Conservation (phyloP, 768 basidiomycete genomes). For the Crucibulum laeve region DNA sequence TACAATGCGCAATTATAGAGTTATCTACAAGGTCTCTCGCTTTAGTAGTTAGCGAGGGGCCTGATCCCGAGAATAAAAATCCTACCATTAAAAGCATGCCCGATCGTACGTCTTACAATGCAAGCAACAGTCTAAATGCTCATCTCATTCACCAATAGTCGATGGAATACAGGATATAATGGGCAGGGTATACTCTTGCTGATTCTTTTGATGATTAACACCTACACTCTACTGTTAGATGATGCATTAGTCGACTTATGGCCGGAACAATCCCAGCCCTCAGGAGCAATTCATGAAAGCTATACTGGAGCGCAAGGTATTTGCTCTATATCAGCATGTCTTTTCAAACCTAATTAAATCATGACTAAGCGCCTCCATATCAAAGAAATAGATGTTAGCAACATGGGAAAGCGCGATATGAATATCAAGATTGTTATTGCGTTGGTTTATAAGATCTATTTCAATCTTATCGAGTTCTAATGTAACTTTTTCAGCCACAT, state of each 20-base stretch:
- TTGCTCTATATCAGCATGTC: background rate
- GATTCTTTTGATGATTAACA: background rate
- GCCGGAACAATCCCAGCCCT: slow-evolving; percentile 8
- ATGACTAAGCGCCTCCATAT: slow-evolving; percentile 7
- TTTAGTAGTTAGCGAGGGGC: no score
- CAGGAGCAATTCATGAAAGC: slow-evolving; percentile 19
- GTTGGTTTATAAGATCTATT: slow-evolving; percentile 6
- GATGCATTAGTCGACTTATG: slow-evolving; percentile 11
- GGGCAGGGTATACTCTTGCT: slow-evolving; percentile 10
- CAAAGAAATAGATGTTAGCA: slow-evolving; percentile 9
- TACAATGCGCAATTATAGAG: no score
- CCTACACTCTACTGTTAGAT: no score
- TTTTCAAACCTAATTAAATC: no score
- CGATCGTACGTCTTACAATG: background rate
- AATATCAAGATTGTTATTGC: slow-evolving; percentile 9
- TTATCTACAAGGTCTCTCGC: no score
- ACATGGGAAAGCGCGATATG: slow-evolving; percentile 14
- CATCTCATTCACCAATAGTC: slow-evolving; percentile 3
- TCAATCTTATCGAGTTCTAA: no score
- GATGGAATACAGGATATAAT: slow-evolving; percentile 13
- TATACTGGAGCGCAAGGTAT: slow-evolving; percentile 19
- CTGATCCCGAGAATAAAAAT: no score
- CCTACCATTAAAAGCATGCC: background rate
- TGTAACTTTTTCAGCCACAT: no score
- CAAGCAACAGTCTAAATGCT: background rate